Evolutionary conservation across 768 basidiomycete genomes (phyloP).

Genomic region (Guyanaporus albipodus): DNA sequence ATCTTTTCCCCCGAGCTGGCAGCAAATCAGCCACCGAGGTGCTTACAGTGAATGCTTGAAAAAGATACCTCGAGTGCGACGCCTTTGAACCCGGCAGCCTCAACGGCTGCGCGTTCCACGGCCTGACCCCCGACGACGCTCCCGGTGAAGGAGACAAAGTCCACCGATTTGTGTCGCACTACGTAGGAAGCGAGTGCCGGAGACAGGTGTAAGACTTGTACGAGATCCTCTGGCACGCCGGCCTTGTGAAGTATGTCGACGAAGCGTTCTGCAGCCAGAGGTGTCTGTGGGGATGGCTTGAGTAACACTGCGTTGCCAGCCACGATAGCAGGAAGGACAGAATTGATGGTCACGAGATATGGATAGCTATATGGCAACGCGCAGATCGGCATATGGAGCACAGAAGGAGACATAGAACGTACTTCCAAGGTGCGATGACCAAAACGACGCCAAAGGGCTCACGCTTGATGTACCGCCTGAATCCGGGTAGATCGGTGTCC

Average conservation of each 20-base stretch:
- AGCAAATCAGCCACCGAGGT: conserved; percentile 3
- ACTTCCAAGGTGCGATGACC: conserved; percentile 93
- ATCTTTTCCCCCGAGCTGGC: conserved; percentile 92
- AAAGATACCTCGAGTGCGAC: conserved; percentile 77
- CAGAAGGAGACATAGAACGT: conserved; percentile 25
- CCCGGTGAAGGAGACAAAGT: conserved; percentile 92
- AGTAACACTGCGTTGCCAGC: conserved; percentile 88
- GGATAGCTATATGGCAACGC: conserved; percentile 56
- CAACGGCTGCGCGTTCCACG: conserved; percentile 67
- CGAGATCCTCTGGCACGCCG: conserved; percentile 70
- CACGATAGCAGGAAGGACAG: conserved; percentile 86
- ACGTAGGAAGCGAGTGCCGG: conserved; percentile 55
- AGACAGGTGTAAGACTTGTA: conserved; percentile 75
- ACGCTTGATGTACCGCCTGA: conserved; percentile 79
- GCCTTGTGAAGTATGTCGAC: conserved; percentile 63
- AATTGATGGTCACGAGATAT: conserved; percentile 87
- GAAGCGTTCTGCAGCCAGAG: conserved; percentile 81
- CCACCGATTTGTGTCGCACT: conserved; percentile 60
- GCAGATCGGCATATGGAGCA: neutral
- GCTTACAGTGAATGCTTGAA: neutral
- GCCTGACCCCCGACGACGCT: conserved; percentile 72
- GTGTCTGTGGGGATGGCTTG: conserved; percentile 97
- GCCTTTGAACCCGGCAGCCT: conserved; percentile 73
- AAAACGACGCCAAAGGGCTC: conserved; percentile 84
- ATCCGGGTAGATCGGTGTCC: conserved; percentile 79